Percentiles rank a stretch among this genome's conserved stretches.
These are phyloP conservation scores for Plantago ovata DNA, from an alignment of 257 asterid genomes.

Conservation along the genomic window DNA sequence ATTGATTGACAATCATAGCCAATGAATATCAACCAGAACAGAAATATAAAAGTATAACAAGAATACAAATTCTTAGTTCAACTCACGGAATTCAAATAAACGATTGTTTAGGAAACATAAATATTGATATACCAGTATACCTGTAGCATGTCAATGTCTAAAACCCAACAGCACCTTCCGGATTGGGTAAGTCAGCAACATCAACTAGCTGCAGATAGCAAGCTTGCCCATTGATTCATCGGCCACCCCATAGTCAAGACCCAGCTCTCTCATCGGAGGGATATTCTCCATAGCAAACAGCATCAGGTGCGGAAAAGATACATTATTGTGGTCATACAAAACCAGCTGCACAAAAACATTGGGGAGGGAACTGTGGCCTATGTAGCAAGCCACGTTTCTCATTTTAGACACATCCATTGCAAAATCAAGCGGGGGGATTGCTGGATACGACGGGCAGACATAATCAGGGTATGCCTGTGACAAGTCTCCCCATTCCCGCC, in stretches of 20 bases:
- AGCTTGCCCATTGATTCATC: conserved; percentile 67
- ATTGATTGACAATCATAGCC: neutral
- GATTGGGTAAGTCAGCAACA: conserved; percentile 6
- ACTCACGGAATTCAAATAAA: conserved; percentile 5
- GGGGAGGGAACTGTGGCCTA: conserved; percentile 51
- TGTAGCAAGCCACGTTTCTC: conserved; percentile 61
- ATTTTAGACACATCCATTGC: conserved; percentile 58
- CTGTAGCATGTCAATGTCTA: conserved; percentile 23
- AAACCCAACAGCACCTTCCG: neutral
- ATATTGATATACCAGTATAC: conserved; percentile 34
- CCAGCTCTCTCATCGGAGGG: conserved; percentile 79
- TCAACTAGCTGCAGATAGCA: conserved; percentile 50
- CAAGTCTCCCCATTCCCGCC: conserved; percentile 66
- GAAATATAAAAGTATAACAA: neutral
- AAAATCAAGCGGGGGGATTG: conserved; percentile 55
- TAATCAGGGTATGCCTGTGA: conserved; percentile 45
- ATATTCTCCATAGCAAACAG: conserved; percentile 82
- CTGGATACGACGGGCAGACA: conserved; percentile 35
- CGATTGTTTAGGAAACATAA: neutral
- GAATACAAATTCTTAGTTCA: neutral
- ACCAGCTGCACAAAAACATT: conserved; percentile 72
- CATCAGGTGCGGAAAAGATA: conserved; percentile 76
- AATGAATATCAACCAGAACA: neutral
- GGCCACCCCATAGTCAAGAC: conserved; percentile 71
- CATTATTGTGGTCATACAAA: conserved; percentile 61